Evolutionary conservation across 306 rosid species (phyloP).

Genomic region (Malus asiatica): DNA sequence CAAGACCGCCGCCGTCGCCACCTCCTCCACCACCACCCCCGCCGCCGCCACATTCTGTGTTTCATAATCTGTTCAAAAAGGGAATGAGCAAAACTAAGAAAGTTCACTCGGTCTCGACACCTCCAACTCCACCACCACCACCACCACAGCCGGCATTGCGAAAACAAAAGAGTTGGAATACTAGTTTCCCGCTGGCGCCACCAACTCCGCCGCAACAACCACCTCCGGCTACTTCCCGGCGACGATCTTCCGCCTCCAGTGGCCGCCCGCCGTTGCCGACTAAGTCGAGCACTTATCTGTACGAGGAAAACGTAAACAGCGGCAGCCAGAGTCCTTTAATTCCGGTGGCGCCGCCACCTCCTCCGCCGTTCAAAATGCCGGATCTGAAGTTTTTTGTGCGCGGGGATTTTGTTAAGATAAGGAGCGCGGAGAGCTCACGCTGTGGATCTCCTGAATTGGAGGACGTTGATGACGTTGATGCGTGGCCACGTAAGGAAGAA

Average conservation of each 20-base stretch:
- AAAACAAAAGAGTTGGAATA: slow-evolving; percentile 20
- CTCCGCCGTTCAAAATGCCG: slow-evolving; percentile 46
- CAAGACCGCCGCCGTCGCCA: slow-evolving; percentile 33
- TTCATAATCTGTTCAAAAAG: slow-evolving; percentile 57
- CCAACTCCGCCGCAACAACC: slow-evolving; percentile 26
- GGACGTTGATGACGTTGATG: slow-evolving; percentile 9
- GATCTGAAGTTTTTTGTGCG: slow-evolving; percentile 38
- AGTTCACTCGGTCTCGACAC: slow-evolving; percentile 43
- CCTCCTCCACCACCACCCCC: slow-evolving; percentile 67
- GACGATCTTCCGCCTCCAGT: neutral
- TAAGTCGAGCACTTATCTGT: slow-evolving; percentile 9
- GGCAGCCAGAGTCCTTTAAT: slow-evolving; percentile 49
- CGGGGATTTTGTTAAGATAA: slow-evolving; percentile 47
- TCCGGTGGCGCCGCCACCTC: slow-evolving; percentile 48
- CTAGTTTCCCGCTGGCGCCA: slow-evolving; percentile 1
- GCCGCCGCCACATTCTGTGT: slow-evolving; percentile 54
- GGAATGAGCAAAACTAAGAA: slow-evolving; percentile 49
- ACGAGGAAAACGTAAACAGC: slow-evolving; percentile 17
- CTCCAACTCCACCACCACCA: slow-evolving; percentile 31
- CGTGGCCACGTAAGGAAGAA: neutral
- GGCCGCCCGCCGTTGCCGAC: slow-evolving; percentile 62
- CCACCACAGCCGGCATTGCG: slow-evolving; percentile 29
- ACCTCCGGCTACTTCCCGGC: slow-evolving; percentile 1
- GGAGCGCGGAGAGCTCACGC: slow-evolving; percentile 58
- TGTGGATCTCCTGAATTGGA: slow-evolving; percentile 55